phyloP scores from a whole-genome alignment of 2,329 filamentous ascomycete genomes.

The Hymenoscyphus scutula region DNA sequence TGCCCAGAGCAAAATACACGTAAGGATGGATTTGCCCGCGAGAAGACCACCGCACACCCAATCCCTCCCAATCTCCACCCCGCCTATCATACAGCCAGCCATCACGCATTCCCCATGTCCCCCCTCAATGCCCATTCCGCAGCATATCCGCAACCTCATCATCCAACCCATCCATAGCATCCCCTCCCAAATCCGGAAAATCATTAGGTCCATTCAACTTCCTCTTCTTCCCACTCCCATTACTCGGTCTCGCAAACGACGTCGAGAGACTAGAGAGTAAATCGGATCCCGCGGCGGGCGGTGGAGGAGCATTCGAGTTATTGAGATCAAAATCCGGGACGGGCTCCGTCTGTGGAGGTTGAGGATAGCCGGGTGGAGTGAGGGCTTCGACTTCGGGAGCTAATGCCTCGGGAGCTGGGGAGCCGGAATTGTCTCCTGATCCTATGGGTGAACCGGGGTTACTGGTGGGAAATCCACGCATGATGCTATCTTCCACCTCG shows the following conservation, averaged over 20 bases:
- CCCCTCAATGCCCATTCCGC: slow-evolving; percentile 30
- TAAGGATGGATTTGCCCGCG: too few species aligned
- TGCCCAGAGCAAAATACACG: too few species aligned
- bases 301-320: slow-evolving; percentile 15
- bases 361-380: slow-evolving; percentile 70
- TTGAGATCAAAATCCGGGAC: slow-evolving; percentile 38
- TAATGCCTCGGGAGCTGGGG: slow-evolving; percentile 41
- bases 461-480: slow-evolving; percentile 68
- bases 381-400: slow-evolving; percentile 83
- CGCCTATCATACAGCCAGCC: not conserved
- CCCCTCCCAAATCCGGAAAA: slow-evolving; percentile 47
- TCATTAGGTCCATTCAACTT: slow-evolving; percentile 47
- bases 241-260: slow-evolving; percentile 32
- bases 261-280: slow-evolving; percentile 40
- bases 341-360: slow-evolving; percentile 35
- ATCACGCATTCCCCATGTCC: not conserved
- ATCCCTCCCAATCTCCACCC: not conserved
- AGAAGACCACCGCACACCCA: too few species aligned
- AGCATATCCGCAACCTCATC: slow-evolving; percentile 60
- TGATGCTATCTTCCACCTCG: slow-evolving; percentile 87
- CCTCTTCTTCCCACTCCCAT: slow-evolving; percentile 43
- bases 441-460: slow-evolving; percentile 50
- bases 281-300: slow-evolving; percentile 37
- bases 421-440: slow-evolving; percentile 41
- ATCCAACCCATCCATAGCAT: slow-evolving; percentile 56